phyloP scores from a whole-genome alignment of 176 grass and related monocot species.

The Juncus effusus region DNA sequence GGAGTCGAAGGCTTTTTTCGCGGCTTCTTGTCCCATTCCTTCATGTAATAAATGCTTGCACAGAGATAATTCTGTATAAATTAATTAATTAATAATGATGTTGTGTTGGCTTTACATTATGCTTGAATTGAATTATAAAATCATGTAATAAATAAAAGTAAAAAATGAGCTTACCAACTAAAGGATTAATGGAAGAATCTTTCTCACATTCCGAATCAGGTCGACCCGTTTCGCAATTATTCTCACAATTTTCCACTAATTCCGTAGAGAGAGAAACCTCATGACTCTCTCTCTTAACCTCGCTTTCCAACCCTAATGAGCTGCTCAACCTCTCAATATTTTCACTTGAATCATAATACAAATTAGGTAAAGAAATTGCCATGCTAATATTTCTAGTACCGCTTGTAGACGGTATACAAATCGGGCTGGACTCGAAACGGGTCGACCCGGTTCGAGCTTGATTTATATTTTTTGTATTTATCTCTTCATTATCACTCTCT shows the following conservation, averaged over 20 bases:
- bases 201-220: constrained; percentile 36
- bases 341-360: constrained; percentile 49
- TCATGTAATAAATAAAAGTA: constrained; percentile 5
- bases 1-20: constrained; percentile 63
- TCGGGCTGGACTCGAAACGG: constrained; percentile 39
- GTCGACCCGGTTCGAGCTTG: neutral
- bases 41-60: constrained; percentile 82
- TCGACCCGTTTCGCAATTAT: constrained; percentile 36
- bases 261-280: constrained; percentile 35
- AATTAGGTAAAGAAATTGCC: constrained; percentile 63
- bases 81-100: constrained; percentile 1
- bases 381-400: constrained; percentile 32
- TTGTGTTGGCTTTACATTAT: neutral
- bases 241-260: constrained; percentile 31
- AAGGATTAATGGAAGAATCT: constrained; percentile 39
- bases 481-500: constrained; percentile 40
- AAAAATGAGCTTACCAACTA: constrained; percentile 51
- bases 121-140: neutral
- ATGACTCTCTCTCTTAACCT: constrained; percentile 35
- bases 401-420: constrained; percentile 48
- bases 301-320: constrained; percentile 41
- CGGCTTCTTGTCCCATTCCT: constrained; percentile 84
- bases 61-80: constrained; percentile 77
- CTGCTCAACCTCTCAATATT: constrained; percentile 50
- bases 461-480: constrained; percentile 7